phyloP scores from a whole-genome alignment of 2,329 filamentous ascomycete species.

The Rutstroemia sp. region DNA sequence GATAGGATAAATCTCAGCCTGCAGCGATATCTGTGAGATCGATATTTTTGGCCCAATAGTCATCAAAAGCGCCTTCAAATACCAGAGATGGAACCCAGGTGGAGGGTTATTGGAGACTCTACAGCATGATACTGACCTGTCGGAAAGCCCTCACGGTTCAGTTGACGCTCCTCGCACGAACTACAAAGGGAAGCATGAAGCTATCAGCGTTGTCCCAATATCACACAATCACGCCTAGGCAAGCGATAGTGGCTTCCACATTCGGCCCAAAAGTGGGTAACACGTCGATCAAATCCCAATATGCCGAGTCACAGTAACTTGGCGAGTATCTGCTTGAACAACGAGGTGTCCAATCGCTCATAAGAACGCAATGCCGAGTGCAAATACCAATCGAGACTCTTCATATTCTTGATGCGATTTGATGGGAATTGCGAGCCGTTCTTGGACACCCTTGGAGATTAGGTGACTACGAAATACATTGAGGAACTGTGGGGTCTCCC shows the following conservation, averaged over 20 bases:
- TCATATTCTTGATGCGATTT: neutral
- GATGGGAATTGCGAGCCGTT: neutral
- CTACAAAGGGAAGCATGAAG: neutral
- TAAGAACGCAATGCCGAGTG: neutral
- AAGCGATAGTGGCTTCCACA: neutral
- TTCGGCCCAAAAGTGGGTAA: neutral
- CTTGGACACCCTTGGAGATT: neutral
- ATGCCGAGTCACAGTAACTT: no score
- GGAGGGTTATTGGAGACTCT: neutral
- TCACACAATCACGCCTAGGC: no score
- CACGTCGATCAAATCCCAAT: neutral
- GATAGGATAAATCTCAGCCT: slow-evolving; percentile 1
- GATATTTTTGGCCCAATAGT: neutral
- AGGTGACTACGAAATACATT: neutral
- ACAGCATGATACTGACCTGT: neutral
- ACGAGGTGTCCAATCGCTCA: neutral
- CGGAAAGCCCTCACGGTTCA: neutral
- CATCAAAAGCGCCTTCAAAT: neutral
- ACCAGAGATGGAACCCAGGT: neutral
- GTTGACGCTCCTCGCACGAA: neutral
- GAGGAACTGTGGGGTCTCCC: no score
- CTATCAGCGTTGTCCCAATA: no score
- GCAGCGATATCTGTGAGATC: neutral
- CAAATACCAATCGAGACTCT: no score
- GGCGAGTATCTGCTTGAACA: no score